phyloP scores from a whole-genome alignment of 495 filamentous ascomycete species.

The Talaromyces trachyspermus region DNA sequence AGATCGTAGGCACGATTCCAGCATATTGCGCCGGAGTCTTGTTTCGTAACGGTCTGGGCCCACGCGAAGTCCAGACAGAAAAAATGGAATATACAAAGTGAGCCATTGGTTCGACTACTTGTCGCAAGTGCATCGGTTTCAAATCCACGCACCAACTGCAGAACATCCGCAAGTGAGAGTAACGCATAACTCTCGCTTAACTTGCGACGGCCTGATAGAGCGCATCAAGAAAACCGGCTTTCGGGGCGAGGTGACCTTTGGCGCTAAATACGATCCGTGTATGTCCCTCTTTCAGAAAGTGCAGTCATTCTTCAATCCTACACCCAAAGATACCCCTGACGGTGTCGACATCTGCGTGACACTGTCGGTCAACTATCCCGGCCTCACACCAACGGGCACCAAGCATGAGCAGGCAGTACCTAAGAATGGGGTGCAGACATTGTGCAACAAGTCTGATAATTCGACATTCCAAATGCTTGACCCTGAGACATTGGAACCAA shows the following conservation, averaged over 20 bases:
- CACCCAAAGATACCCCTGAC: constrained; percentile 15
- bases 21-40: constrained; percentile 53
- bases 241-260: constrained; percentile 46
- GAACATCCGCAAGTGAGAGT: constrained; percentile 32
- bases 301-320: constrained; percentile 42
- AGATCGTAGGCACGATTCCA: constrained; percentile 42
- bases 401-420: constrained; percentile 9
- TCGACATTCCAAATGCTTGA: constrained; percentile 51
- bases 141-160: constrained; percentile 39
- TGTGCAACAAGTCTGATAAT: constrained; percentile 58
- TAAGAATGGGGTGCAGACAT: constrained; percentile 29
- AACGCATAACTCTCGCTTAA: constrained; percentile 64
- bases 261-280: constrained; percentile 60
- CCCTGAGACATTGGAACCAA: constrained; percentile 62
- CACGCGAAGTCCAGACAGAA: constrained; percentile 48
- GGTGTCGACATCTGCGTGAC: constrained; percentile 52
- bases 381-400: constrained; percentile 20
- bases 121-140: constrained; percentile 65
- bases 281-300: constrained; percentile 59
- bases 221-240: constrained; percentile 45
- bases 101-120: constrained; percentile 81
- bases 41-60: constrained; percentile 66
- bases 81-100: constrained; percentile 45
- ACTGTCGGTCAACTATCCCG: constrained; percentile 51
- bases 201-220: constrained; percentile 49